Conservation (phyloP, 495 filamentous ascomycete species). For the Penicillium coffeae region DNA sequence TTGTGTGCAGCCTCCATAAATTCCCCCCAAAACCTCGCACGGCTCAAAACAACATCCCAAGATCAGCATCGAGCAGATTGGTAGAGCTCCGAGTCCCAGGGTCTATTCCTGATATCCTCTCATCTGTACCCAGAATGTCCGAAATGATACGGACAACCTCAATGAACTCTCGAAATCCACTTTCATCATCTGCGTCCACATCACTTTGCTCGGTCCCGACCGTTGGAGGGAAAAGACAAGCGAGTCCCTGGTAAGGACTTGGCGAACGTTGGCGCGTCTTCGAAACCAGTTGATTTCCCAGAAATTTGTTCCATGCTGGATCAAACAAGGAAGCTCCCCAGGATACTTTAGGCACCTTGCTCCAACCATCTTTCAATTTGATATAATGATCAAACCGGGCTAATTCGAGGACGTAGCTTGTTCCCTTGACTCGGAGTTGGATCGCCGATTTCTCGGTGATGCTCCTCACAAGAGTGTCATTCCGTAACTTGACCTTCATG, state of each 20-base stretch:
- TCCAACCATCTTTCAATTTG: constrained; percentile 7
- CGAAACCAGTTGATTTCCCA: background rate
- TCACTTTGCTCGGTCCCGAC: background rate
- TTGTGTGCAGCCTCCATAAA: too few species aligned
- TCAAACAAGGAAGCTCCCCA: constrained; percentile 51
- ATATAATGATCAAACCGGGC: constrained; percentile 52
- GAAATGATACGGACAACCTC: constrained; percentile 27
- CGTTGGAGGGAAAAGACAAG: constrained; percentile 43
- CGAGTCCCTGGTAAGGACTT: constrained; percentile 34
- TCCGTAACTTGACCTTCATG: constrained; percentile 24
- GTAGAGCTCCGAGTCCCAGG: background rate
- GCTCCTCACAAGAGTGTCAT: constrained; percentile 17
- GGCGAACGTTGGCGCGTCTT: background rate
- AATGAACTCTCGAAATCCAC: constrained; percentile 33
- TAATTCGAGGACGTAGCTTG: constrained; percentile 53
- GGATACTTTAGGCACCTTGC: constrained; percentile 7
- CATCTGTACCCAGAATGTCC: constrained; percentile 20
- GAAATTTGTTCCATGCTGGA: constrained; percentile 45
- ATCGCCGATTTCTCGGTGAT: constrained; percentile 51
- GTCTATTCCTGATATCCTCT: background rate
- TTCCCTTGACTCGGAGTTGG: constrained; percentile 42
- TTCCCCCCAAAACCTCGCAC: too few species aligned
- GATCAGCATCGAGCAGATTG: constrained; percentile 23
- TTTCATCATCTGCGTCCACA: constrained; percentile 7
- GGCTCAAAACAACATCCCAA: constrained; percentile 32